These are phyloP conservation scores for Phytophthora sp. DNA, from an alignment of 352 stramenopile species.

Conservation along the genomic window DNA sequence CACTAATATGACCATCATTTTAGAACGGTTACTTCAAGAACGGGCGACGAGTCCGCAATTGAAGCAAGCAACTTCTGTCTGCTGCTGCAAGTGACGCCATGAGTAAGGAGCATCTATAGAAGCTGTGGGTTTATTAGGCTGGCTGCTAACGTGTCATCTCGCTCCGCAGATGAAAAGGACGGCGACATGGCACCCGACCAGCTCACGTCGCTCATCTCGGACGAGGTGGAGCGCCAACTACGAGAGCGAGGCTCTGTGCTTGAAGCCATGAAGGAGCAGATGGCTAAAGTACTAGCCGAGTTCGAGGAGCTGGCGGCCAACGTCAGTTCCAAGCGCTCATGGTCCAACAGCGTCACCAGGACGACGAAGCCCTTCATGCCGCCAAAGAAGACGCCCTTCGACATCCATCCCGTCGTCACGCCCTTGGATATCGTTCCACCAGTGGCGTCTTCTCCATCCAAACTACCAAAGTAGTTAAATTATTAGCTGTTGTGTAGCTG, in stretches of 20 bases:
- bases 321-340: constrained; percentile 65
- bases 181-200: constrained; percentile 46
- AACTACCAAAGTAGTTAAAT: constrained; percentile 54
- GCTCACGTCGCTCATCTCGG: constrained; percentile 67
- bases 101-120: constrained; percentile 7
- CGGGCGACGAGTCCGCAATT: constrained; percentile 8
- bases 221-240: constrained; percentile 69
- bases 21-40: constrained; percentile 33
- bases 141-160: neutral
- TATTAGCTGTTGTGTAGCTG: neutral
- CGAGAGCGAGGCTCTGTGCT: constrained; percentile 54
- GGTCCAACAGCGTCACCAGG: constrained; percentile 68
- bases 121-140: neutral
- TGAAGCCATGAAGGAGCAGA: constrained; percentile 70
- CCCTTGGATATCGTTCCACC: constrained; percentile 33
- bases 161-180: constrained; percentile 31
- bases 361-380: constrained; percentile 26
- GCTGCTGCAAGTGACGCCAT: constrained; percentile 12
- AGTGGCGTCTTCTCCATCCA: constrained; percentile 32
- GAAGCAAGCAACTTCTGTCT: too few species aligned
- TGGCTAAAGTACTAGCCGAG: constrained; percentile 70
- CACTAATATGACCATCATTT: constrained; percentile 21
- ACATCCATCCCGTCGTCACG: constrained; percentile 43
- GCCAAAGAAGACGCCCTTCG: constrained; percentile 18
- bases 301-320: constrained; percentile 71